Conservation (phyloP, 1,139 yeast species). For the Meyerozyma guilliermondii region DNA sequence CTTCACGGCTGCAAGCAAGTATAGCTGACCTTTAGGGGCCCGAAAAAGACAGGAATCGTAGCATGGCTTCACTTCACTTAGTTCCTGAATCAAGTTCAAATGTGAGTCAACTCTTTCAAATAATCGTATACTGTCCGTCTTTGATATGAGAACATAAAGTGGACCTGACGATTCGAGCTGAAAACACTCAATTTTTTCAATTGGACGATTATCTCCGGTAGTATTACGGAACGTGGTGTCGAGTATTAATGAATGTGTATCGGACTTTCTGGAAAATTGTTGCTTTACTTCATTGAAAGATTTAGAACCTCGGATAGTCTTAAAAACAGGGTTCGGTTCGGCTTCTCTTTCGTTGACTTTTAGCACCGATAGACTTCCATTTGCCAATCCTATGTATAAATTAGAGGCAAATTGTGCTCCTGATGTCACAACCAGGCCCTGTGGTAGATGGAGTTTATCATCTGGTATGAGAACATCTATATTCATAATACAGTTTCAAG, state of each 20-base stretch:
- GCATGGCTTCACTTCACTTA: slow-evolving; percentile 22
- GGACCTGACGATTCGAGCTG: slow-evolving; percentile 14
- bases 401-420: slow-evolving; percentile 4
- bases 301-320: slow-evolving; percentile 9
- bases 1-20: slow-evolving; percentile 26
- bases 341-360: slow-evolving; percentile 8
- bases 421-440: not conserved
- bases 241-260: slow-evolving; percentile 12
- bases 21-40: slow-evolving; percentile 13
- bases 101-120: slow-evolving; percentile 34
- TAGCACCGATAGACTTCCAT: slow-evolving; percentile 30
- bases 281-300: slow-evolving; percentile 24
- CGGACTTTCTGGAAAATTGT: slow-evolving; percentile 17
- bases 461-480: slow-evolving; percentile 5
- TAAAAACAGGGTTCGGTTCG: not conserved
- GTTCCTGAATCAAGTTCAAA: slow-evolving; percentile 26
- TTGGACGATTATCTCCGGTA: slow-evolving; percentile 16
- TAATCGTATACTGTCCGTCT: slow-evolving; percentile 21
- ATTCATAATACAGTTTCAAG: not conserved
- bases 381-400: slow-evolving; percentile 30
- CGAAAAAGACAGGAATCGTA: slow-evolving; percentile 15
- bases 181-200: slow-evolving; percentile 17
- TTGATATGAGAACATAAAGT: slow-evolving; percentile 25
- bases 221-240: slow-evolving; percentile 22
- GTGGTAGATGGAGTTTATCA: slow-evolving; percentile 1